Base-by-base conservation (phyloP, 257 asterid species). In the Paraleonurus japonicus region DNA sequence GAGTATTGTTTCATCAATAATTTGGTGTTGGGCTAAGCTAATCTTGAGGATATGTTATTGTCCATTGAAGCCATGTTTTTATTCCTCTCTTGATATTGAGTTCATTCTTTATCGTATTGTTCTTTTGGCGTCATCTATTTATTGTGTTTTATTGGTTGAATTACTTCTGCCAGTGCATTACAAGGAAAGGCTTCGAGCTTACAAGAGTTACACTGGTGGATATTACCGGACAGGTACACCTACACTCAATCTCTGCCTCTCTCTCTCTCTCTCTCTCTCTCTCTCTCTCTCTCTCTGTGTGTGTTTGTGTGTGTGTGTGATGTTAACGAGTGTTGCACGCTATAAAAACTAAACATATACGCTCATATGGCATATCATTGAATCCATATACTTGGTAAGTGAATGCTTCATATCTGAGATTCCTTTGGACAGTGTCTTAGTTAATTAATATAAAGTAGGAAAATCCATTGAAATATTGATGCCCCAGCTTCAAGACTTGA, bases 191-290 rank as follows among this genome's bases (percentile, higher is more conserved):
- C 35, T 91, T 95, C 79, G 96, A 94, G 86, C 98, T 91, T 43
- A 91, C 98, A 39, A 88, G 98, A 85, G 75, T 84, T 54, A 94
- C 97, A 24, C 53, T 94, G 70, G 96, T 94, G 80, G 96, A 91
- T 84, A 74, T 75, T 79, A 61, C 76, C 1, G 96, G 97, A 65
- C 86, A 91, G 99, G 99, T 91, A 78, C 1, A 19, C 51, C 32
- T 74, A 61, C n/a, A 63, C 39, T 60, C 22, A 7, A 17, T 48
- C 23, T 16, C 57, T 48, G 22, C 6, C 3, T 17, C 54, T 47
- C 66, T 35, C 67, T 23, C 37, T 51, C 16, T 39, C 51, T 17
- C 27, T 23, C 54, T 60, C 60, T 55, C 41, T 48, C 26, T 47
- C 51, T 67, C 59, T 27, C n/a, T n/a, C n/a, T n/a, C n/a, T n/a